A percentile compares a stretch with the other conserved stretches of the same genome.
phyloP scores from a whole-genome alignment of 768 basidiomycete genomes.

The Calocybe cyanea region DNA sequence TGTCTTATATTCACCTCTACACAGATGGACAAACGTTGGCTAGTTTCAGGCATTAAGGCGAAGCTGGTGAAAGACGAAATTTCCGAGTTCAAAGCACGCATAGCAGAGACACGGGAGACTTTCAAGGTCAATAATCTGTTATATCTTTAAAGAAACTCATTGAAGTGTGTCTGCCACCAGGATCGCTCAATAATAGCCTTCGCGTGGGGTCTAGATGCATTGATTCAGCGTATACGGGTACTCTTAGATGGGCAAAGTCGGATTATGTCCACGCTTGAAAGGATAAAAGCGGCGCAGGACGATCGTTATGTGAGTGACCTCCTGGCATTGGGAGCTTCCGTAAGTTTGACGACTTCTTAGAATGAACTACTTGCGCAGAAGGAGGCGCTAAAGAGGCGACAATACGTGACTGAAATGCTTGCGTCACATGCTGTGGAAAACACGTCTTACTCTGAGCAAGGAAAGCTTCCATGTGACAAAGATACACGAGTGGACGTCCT shows the following conservation, averaged over 20 bases:
- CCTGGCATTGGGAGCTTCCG: neutral
- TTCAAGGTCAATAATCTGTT: constrained; percentile 2
- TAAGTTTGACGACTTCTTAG: neutral
- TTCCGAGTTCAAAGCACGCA: constrained; percentile 3
- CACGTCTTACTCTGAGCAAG: constrained; percentile 12
- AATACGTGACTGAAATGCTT: constrained; percentile 1
- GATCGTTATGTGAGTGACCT: neutral
- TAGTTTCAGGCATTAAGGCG: neutral
- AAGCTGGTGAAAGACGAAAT: constrained; percentile 1
- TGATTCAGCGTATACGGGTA: neutral
- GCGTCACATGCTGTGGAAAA: constrained; percentile 7
- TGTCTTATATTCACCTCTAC: too few species aligned
- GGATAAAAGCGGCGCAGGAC: neutral
- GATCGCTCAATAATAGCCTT: constrained; percentile 3
- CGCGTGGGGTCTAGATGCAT: constrained; percentile 4
- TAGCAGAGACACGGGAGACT: constrained; percentile 1
- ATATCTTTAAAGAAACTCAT: neutral
- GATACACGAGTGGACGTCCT: constrained; percentile 13
- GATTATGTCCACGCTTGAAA: neutral
- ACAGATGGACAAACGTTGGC: constrained; percentile 3
- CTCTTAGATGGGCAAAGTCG: neutral
- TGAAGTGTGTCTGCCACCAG: neutral
- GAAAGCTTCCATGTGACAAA: constrained; percentile 14
- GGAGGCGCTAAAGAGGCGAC: neutral
- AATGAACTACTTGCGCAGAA: neutral